Base-by-base conservation (phyloP, 2,329 filamentous ascomycete genomes). In the Alternaria angustiovoidea region DNA sequence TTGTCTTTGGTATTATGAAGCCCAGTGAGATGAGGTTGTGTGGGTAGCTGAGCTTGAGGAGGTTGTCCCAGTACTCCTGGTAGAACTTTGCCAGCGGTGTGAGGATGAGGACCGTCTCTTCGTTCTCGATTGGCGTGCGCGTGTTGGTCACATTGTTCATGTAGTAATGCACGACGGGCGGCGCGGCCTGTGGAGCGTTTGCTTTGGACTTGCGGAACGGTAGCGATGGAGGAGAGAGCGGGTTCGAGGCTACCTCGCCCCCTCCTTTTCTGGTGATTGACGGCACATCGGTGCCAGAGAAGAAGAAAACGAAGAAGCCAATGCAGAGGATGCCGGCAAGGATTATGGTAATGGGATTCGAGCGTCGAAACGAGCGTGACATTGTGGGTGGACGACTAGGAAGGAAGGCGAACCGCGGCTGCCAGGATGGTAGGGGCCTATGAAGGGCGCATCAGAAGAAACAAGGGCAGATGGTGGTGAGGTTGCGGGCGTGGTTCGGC, bases 31-130 rank as follows among this genome's bases (percentile, higher is more conserved):
- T 96, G 65, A 98, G 87, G 61, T 97, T 91, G 81, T 97, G 95
- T 3, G 95, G 95, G 78, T 98, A 99, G 72, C 81, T 86, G 57
- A 99, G 86, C 75, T 88, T 88, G 68, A 94, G 78, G 28, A 99
- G 84, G 73, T 98, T 99, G 78, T 96, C 90, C 94, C 95, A 99
- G 83, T 98, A 99, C 69, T 87, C 89, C 71, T 91, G 89, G 80
- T 97, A 98, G 84, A 98, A 99, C 64, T 92, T 88, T 32, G 93
- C 91, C 81, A 99, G 89, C 9, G 95, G 95, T 1, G 95, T 97
- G 62, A 99, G 86, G 75, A 99, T 91, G 56, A 99, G 88, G 61
- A 99, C 86, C 52, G 90, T 91, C 82, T 99, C 95, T 67, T 88
- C 84, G 76, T 96, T 95, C 63, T 85, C 87, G 51, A 93, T 83